Evolutionary conservation across 2,329 filamentous ascomycete genomes (phyloP).

Genomic region (Neofusicoccum sp.): DNA sequence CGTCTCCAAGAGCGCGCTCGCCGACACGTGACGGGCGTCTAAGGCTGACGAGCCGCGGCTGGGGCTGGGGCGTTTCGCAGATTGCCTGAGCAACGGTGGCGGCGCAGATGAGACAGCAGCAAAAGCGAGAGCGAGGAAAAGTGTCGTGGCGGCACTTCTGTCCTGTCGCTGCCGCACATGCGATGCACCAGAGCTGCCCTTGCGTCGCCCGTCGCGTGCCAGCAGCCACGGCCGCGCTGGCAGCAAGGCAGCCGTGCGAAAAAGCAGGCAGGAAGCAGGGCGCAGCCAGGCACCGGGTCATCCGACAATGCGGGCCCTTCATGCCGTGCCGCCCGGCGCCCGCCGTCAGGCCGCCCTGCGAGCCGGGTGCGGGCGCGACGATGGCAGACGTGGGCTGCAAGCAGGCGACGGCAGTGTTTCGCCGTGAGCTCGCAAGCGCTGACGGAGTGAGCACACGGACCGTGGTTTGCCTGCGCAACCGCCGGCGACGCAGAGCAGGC

Average conservation of each 20-base stretch:
- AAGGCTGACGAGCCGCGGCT: constrained; percentile 11
- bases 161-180: neutral
- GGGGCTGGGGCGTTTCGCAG: constrained; percentile 12
- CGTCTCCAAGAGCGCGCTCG: neutral
- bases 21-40: neutral
- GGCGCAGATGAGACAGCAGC: neutral
- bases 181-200: neutral
- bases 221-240: neutral
- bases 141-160: constrained; percentile 8
- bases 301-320: constrained; percentile 5
- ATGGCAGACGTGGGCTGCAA: constrained; percentile 1
- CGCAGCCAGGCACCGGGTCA: constrained; percentile 5
- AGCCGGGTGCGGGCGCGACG: neutral
- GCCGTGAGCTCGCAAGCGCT: neutral
- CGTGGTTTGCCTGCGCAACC: neutral
- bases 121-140: constrained; percentile 10
- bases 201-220: constrained; percentile 2
- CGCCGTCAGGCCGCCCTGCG: neutral
- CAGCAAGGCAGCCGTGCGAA: neutral
- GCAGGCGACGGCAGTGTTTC: constrained; percentile 1
- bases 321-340: neutral
- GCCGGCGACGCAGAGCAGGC: neutral
- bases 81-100: constrained; percentile 10
- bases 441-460: neutral
- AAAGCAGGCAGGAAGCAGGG: neutral